phyloP scores from a whole-genome alignment of 2,329 filamentous ascomycete genomes.

The Macroventuria anomochaeta region DNA sequence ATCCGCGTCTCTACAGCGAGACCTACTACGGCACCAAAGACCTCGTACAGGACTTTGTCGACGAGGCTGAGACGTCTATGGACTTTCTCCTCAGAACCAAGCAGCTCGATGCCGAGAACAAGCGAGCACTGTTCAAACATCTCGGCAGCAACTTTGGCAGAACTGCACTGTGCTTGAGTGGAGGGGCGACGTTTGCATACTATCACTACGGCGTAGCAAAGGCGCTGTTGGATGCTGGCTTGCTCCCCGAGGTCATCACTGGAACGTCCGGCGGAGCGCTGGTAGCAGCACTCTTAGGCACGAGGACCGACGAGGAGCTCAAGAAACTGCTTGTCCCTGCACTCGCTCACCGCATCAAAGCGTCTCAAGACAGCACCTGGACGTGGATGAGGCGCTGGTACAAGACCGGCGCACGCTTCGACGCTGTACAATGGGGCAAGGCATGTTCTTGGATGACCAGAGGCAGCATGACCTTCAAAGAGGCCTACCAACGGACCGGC shows the following conservation, averaged over 20 bases:
- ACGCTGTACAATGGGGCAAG: constrained; percentile 88
- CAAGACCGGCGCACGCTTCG: constrained; percentile 90
- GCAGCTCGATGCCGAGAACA: constrained; percentile 73
- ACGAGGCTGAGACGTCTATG: constrained; percentile 77
- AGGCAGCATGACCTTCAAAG: constrained; percentile 90
- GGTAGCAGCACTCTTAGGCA: constrained; percentile 84
- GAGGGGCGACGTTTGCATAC: constrained; percentile 92
- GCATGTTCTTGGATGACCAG: constrained; percentile 87
- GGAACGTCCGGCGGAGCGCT: constrained; percentile 94
- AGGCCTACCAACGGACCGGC: constrained; percentile 92
- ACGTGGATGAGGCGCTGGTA: constrained; percentile 88
- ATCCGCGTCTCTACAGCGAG: constrained; percentile 92
- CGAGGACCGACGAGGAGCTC: constrained; percentile 89
- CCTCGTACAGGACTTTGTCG: constrained; percentile 85
- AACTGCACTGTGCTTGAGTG: constrained; percentile 90
- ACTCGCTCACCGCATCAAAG: constrained; percentile 82
- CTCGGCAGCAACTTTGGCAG: constrained; percentile 89
- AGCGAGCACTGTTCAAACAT: constrained; percentile 83
- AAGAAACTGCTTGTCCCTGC: constrained; percentile 84
- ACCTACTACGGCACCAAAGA: constrained; percentile 98
- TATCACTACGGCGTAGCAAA: constrained; percentile 95
- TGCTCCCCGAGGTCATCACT: constrained; percentile 92
- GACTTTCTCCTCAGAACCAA: constrained; percentile 71
- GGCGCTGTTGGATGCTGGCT: constrained; percentile 82
- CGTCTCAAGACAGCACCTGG: constrained; percentile 77